A percentile compares a stretch with the other conserved stretches of the same genome.
Conservation (phyloP, 441 rosid genomes). For the Kokia cookei region DNA sequence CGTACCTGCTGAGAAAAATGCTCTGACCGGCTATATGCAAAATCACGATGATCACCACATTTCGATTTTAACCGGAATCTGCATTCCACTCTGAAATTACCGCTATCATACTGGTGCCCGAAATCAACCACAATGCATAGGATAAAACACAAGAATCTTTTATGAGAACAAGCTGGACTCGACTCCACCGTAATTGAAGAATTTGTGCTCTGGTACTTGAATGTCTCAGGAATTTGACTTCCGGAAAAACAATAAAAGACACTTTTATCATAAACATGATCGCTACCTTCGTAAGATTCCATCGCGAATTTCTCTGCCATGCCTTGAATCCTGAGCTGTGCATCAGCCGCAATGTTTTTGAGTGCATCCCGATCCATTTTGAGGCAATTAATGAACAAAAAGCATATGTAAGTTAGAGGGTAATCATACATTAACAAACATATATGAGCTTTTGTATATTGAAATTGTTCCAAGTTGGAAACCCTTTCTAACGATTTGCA, state of each 20-base stretch:
- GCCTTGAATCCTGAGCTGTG: neutral
- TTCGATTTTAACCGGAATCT: neutral
- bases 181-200: neutral
- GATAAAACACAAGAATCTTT: neutral
- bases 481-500: conserved; percentile 7
- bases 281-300: neutral
- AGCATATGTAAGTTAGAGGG: too few species aligned
- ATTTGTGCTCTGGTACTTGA: neutral
- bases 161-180: neutral
- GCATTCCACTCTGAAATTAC: neutral
- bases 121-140: neutral
- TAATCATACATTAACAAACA: too few species aligned
- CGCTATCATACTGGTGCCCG: neutral
- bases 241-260: too few species aligned
- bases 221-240: neutral
- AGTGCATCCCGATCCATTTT: neutral
- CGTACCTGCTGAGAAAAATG: neutral
- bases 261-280: neutral
- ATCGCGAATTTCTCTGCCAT: neutral
- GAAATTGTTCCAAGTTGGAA: neutral
- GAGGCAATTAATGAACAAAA: neutral
- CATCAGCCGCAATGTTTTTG: neutral
- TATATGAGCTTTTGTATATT: neutral
- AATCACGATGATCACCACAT: neutral
- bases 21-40: neutral